These are phyloP conservation scores for Aphanocladium album DNA, from an alignment of 2,329 filamentous ascomycete genomes.

Conservation along the genomic window DNA sequence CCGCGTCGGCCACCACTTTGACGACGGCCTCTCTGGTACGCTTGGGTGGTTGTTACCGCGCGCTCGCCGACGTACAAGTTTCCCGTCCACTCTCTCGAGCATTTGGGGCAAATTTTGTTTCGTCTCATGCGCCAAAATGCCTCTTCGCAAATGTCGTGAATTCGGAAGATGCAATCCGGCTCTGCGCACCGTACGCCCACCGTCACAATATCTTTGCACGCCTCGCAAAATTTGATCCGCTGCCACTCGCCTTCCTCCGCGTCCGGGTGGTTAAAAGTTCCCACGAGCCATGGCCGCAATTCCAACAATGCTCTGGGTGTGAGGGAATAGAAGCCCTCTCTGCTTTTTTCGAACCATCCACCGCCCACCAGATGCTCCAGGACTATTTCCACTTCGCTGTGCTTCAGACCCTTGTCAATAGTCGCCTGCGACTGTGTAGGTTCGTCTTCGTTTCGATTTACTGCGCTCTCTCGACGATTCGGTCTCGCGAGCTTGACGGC, in stretches of 20 bases:
- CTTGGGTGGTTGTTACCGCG: constrained; percentile 50
- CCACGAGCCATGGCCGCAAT: constrained; percentile 75
- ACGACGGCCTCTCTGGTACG: constrained; percentile 40
- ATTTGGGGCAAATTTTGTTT: constrained; percentile 60
- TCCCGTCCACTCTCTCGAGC: constrained; percentile 45
- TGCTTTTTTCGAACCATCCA: constrained; percentile 78
- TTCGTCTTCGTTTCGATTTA: constrained; percentile 20
- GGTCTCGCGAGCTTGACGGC: constrained; percentile 65
- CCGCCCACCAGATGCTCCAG: constrained; percentile 67
- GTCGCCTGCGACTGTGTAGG: constrained; percentile 29
- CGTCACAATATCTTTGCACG: constrained; percentile 86
- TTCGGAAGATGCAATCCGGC: constrained; percentile 59
- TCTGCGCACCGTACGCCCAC: constrained; percentile 72
- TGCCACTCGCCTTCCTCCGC: constrained; percentile 57
- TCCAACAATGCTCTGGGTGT: constrained; percentile 79
- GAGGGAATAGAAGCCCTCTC: constrained; percentile 67
- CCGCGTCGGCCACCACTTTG: constrained; percentile 30
- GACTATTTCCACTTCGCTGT: constrained; percentile 70
- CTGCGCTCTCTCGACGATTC: constrained; percentile 31
- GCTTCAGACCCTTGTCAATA: constrained; percentile 58
- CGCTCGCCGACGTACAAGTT: constrained; percentile 50
- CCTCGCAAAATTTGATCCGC: constrained; percentile 80
- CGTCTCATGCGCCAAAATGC: constrained; percentile 66
- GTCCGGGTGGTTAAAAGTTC: constrained; percentile 78
- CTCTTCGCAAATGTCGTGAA: constrained; percentile 73